Percentiles rank a stretch among this genome's conserved stretches.
Conservation (phyloP, 2,329 filamentous ascomycete species). For the Ophiocordyceps sinensis region DNA sequence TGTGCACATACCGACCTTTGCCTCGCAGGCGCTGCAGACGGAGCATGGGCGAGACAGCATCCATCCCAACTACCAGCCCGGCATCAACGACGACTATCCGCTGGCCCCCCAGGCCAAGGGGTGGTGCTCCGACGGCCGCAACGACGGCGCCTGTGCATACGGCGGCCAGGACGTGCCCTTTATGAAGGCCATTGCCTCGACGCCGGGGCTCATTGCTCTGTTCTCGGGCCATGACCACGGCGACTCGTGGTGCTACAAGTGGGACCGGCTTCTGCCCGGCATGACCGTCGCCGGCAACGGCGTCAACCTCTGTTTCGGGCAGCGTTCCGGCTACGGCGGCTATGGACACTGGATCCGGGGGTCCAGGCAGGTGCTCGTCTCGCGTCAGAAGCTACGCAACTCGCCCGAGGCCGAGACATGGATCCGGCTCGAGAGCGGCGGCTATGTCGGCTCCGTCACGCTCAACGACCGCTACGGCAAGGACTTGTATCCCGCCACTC, state of each 20-base stretch:
- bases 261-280: conserved; percentile 22
- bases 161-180: conserved; percentile 43
- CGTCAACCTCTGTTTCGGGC: conserved; percentile 41
- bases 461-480: conserved; percentile 45
- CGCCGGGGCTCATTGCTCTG: conserved; percentile 38
- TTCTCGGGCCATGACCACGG: conserved; percentile 57
- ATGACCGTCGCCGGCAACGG: conserved; percentile 25
- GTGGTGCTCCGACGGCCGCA: conserved; percentile 25
- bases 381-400: conserved; percentile 21
- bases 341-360: conserved; percentile 53
- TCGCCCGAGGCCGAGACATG: conserved; percentile 38
- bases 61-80: conserved; percentile 23
- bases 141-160: conserved; percentile 23
- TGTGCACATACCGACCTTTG: conserved; percentile 32
- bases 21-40: conserved; percentile 24
- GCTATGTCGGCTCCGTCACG: conserved; percentile 32
- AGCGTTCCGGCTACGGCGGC: conserved; percentile 56
- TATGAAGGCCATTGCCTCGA: conserved; percentile 44
- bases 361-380: conserved; percentile 37
- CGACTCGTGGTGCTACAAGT: conserved; percentile 41
- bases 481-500: conserved; percentile 35
- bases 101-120: conserved; percentile 27
- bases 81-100: conserved; percentile 29
- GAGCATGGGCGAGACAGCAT: conserved; percentile 12
- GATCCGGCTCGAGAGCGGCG: conserved; percentile 44